Conservation (phyloP, 768 basidiomycete genomes). For the Boletus coccyginus region DNA sequence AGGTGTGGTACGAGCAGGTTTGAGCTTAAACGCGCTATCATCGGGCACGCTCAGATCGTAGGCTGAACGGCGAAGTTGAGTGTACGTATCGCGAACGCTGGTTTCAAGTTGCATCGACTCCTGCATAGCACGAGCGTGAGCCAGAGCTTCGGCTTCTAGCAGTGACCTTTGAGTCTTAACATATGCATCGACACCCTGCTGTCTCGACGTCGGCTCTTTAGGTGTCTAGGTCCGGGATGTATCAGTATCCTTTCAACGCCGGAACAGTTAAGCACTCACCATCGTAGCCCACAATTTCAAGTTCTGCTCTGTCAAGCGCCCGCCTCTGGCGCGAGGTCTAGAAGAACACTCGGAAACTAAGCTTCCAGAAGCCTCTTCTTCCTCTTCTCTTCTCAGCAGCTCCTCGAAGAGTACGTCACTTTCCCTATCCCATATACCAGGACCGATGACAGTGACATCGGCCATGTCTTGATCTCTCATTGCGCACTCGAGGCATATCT, state of each 20-base stretch:
- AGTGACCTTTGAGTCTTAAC: slow-evolving; percentile 78
- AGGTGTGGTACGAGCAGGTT: slow-evolving; percentile 46
- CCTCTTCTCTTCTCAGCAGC: slow-evolving; percentile 64
- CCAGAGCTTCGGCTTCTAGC: slow-evolving; percentile 78
- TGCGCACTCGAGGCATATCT: slow-evolving; percentile 94
- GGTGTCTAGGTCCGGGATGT: slow-evolving; percentile 61
- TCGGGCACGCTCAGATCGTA: slow-evolving; percentile 62
- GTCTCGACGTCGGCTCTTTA: slow-evolving; percentile 81
- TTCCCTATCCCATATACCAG: slow-evolving; percentile 88
- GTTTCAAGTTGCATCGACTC: slow-evolving; percentile 75
- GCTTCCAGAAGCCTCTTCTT: slow-evolving; percentile 57
- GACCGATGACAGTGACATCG: slow-evolving; percentile 84
- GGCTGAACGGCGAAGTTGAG: slow-evolving; percentile 74
- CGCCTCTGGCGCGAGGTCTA: slow-evolving; percentile 63
- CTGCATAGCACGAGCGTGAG: slow-evolving; percentile 73
- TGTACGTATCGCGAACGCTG: slow-evolving; percentile 76
- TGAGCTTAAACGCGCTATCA: slow-evolving; percentile 65
- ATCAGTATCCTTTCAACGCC: slow-evolving; percentile 4
- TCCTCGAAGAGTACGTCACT: slow-evolving; percentile 85
- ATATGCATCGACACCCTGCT: slow-evolving; percentile 78
- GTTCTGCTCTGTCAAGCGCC: slow-evolving; percentile 72
- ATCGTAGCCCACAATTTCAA: slow-evolving; percentile 77
- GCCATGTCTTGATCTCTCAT: slow-evolving; percentile 99
- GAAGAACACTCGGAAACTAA: slow-evolving; percentile 49
- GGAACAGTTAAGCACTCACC: slow-evolving; percentile 43